Percentiles rank a stretch among this genome's conserved stretches.
Conservation (phyloP, 2,329 filamentous ascomycete species). For the Stemphylium beticola region DNA sequence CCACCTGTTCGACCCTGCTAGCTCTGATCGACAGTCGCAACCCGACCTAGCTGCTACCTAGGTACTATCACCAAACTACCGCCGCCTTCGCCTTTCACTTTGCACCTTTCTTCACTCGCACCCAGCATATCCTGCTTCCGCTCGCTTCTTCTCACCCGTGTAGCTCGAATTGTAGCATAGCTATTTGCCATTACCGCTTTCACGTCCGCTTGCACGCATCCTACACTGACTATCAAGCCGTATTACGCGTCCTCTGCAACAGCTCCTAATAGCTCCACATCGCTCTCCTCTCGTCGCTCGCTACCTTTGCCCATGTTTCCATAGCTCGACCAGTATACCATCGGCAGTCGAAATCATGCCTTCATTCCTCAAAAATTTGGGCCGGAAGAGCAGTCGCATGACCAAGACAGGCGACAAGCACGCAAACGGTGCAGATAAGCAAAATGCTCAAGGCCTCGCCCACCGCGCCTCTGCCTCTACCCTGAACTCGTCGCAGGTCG, state of each 20-base stretch:
- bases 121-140: conserved; percentile 27
- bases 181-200: conserved; percentile 28
- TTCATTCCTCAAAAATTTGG: conserved; percentile 76
- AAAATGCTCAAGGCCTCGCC: conserved; percentile 48
- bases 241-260: conserved; percentile 34
- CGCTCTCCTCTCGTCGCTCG: conserved; percentile 19
- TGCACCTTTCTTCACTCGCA: conserved; percentile 7
- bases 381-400: conserved; percentile 72
- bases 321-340: conserved; percentile 14
- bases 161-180: conserved; percentile 20
- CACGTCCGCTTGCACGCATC: conserved; percentile 18
- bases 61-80: not conserved
- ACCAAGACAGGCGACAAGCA: conserved; percentile 56
- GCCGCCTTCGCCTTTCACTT: not conserved
- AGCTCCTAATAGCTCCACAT: conserved; percentile 18
- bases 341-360: conserved; percentile 46
- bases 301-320: conserved; percentile 22
- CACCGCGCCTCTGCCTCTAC: conserved; percentile 67
- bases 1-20: conserved; percentile 17
- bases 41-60: conserved; percentile 15
- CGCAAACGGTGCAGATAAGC: conserved; percentile 23
- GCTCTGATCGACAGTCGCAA: conserved; percentile 11
- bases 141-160: conserved; percentile 28
- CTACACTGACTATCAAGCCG: conserved; percentile 23
- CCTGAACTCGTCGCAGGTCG: conserved; percentile 62